Conservation (phyloP, 2,329 filamentous ascomycete genomes). For the Arachnomyces sp. region DNA sequence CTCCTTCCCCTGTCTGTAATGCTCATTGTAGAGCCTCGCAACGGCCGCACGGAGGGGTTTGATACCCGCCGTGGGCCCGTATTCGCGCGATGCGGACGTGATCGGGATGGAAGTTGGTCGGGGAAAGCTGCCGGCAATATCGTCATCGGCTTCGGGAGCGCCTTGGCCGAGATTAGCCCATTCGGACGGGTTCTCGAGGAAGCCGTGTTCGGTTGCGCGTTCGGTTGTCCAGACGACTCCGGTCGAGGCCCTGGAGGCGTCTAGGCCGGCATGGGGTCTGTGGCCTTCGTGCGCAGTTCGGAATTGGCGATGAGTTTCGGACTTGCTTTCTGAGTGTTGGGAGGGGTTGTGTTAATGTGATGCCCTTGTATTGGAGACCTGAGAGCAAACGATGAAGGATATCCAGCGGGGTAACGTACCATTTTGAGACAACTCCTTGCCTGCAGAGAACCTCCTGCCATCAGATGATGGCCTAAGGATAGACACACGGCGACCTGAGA, state of each 20-base stretch:
- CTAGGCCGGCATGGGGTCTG: conserved; percentile 81
- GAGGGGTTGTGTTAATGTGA: no score
- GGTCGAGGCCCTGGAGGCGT: conserved; percentile 78
- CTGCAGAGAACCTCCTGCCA: conserved; percentile 32
- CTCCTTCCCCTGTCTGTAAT: conserved; percentile 77
- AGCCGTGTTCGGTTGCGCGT: conserved; percentile 81
- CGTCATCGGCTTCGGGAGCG: conserved; percentile 86
- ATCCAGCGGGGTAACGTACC: conserved; percentile 25
- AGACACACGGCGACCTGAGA: conserved; percentile 38
- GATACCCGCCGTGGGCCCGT: conserved; percentile 90
- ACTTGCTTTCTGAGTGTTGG: conserved; percentile 65
- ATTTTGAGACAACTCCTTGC: conserved; percentile 38
- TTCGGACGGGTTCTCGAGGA: conserved; percentile 65
- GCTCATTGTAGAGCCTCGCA: conserved; percentile 84
- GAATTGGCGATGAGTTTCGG: conserved; percentile 81
- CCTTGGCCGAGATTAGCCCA: conserved; percentile 96
- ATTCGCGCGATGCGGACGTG: conserved; percentile 71
- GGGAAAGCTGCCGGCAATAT: conserved; percentile 81
- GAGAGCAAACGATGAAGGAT: not conserved
- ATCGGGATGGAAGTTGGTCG: conserved; percentile 72
- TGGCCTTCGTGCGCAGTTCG: conserved; percentile 84
- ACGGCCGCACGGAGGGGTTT: conserved; percentile 82
- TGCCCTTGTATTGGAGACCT: no score
- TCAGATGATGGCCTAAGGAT: conserved; percentile 30
- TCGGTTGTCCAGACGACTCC: conserved; percentile 74